Conservation (phyloP, 148 eudicot species). For the Nepenthes mirabilis region DNA sequence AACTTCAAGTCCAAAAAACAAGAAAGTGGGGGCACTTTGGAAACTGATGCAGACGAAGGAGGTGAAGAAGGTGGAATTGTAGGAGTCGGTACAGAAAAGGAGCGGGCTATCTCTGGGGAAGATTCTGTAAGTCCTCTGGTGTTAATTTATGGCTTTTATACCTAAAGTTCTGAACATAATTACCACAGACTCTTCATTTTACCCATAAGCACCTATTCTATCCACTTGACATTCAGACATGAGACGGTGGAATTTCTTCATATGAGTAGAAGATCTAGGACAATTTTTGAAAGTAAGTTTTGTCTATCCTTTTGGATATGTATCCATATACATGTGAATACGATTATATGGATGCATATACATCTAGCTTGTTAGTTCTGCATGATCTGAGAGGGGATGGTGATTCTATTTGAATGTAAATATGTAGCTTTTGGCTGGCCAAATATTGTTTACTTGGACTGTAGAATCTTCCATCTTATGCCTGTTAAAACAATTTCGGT, state of each 20-base stretch:
- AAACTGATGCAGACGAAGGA: conserved; percentile 13
- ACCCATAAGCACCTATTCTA: too few species aligned
- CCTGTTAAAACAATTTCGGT: background rate
- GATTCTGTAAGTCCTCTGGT: conserved; percentile 31
- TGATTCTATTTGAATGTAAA: background rate
- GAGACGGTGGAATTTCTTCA: too few species aligned
- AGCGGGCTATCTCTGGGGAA: conserved; percentile 37
- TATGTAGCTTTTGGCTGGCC: too few species aligned
- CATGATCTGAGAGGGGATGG: too few species aligned
- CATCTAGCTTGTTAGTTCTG: too few species aligned
- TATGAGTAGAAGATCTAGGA: too few species aligned
- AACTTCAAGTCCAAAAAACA: conserved; percentile 26
- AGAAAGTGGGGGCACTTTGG: conserved; percentile 10
- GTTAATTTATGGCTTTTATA: background rate
- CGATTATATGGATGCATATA: too few species aligned
- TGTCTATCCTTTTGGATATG: too few species aligned
- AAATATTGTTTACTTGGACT: background rate
- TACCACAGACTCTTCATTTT: background rate
- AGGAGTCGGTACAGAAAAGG: conserved; percentile 41
- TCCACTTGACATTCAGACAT: too few species aligned
- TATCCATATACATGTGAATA: too few species aligned
- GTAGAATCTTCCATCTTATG: background rate
- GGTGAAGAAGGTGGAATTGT: conserved; percentile 38
- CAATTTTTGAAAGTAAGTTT: background rate
- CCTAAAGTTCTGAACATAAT: background rate